Conservation (phyloP, 306 rosid species). For the Castanea mollissima region DNA sequence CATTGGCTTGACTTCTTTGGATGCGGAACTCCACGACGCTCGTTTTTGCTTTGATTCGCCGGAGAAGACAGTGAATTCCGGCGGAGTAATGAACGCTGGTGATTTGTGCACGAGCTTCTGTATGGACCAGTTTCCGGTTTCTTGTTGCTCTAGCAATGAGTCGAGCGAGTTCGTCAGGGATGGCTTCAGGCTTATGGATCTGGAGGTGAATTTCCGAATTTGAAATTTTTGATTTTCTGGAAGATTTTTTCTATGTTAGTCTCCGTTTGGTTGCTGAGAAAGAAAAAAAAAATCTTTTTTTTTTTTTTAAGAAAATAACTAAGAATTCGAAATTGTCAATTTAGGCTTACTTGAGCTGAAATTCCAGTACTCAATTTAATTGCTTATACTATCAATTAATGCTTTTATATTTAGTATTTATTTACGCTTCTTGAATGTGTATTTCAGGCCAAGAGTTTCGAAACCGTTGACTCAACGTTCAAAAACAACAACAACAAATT, state of each 20-base stretch:
- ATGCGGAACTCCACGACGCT: conserved; percentile 4
- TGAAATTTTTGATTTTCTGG: neutral
- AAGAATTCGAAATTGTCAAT: neutral
- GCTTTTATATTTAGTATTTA: conserved; percentile 4
- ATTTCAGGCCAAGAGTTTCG: conserved; percentile 55
- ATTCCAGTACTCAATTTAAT: neutral
- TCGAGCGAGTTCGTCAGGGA: conserved; percentile 25
- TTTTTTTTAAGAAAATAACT: neutral
- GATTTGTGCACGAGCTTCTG: conserved; percentile 8
- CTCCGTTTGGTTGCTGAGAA: neutral
- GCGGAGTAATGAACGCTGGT: conserved; percentile 10
- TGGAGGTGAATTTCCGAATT: conserved; percentile 44
- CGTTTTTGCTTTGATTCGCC: conserved; percentile 3
- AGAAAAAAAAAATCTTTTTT: neutral
- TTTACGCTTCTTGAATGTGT: conserved; percentile 27
- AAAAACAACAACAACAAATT: conserved; percentile 26
- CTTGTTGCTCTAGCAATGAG: conserved; percentile 49
- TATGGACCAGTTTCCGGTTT: conserved; percentile 32
- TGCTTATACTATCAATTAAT: neutral
- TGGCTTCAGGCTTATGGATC: conserved; percentile 41
- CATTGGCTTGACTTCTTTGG: conserved; percentile 9
- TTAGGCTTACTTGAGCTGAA: neutral
- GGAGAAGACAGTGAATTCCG: conserved; percentile 5
- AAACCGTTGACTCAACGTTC: conserved; percentile 44
- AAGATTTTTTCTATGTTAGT: neutral